Conservation (phyloP, 1,284 basidiomycete genomes). For the Trichosporon coremiiforme region DNA sequence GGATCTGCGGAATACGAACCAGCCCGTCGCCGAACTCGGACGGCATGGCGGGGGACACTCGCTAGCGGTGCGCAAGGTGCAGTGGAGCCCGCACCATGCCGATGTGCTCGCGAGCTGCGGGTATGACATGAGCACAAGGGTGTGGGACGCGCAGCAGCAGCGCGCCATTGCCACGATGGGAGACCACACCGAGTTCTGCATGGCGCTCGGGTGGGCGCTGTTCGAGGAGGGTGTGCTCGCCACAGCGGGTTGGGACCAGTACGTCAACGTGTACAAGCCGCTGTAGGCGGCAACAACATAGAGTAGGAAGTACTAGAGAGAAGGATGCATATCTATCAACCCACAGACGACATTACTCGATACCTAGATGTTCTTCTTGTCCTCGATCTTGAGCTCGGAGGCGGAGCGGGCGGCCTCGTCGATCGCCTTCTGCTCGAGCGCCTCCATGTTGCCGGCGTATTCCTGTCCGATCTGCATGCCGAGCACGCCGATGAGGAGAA, state of each 20-base stretch:
- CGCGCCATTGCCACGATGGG: conserved; percentile 66
- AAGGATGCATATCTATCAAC: conserved; percentile 14
- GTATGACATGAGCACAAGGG: conserved; percentile 76
- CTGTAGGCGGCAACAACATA: conserved; percentile 6
- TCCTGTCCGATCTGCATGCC: conserved; percentile 75
- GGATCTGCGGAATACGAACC: conserved; percentile 52
- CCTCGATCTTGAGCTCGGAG: conserved; percentile 31
- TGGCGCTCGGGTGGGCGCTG: conserved; percentile 78
- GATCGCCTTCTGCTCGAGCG: conserved; percentile 62
- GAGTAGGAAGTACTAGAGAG: conserved; percentile 9
- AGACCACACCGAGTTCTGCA: conserved; percentile 93
- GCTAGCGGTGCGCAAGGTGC: conserved; percentile 60
- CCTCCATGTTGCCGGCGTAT: conserved; percentile 72
- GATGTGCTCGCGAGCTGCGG: conserved; percentile 63
- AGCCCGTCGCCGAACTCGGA: conserved; percentile 26
- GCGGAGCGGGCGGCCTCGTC: conserved; percentile 46
- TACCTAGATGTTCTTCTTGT: conserved; percentile 44
- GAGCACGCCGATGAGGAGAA: conserved; percentile 60
- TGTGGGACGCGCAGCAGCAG: conserved; percentile 56
- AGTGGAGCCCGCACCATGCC: conserved; percentile 63
- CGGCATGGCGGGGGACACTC: conserved; percentile 56
- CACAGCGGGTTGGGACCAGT: conserved; percentile 86
- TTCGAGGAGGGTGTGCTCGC: conserved; percentile 85
- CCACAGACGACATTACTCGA: conserved; percentile 7
- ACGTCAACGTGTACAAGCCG: conserved; percentile 68